A percentile compares a stretch with the other conserved stretches of the same genome.
Conservation (phyloP, 768 basidiomycete species). For the Agaricus blazei region DNA sequence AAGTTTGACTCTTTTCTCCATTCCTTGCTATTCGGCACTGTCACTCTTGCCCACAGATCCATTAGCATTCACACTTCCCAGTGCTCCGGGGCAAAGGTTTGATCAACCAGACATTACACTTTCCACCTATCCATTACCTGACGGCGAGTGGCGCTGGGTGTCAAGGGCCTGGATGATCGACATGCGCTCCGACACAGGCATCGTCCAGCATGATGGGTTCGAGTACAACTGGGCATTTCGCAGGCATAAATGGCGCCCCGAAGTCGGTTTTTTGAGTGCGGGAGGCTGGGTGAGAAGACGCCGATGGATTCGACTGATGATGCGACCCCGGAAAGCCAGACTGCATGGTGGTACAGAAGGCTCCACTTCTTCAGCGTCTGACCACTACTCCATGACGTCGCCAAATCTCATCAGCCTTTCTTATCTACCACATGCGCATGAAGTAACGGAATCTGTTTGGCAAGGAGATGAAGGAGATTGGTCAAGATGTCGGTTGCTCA, state of each 20-base stretch:
- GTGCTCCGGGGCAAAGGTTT: conserved; percentile 30
- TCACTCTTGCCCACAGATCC: conserved; percentile 73
- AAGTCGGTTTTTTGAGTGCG: conserved; percentile 51
- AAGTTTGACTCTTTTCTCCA: conserved; percentile 65
- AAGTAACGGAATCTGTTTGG: conserved; percentile 16
- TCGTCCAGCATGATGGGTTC: conserved; percentile 79
- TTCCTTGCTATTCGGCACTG: conserved; percentile 63
- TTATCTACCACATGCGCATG: conserved; percentile 8
- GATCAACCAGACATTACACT: conserved; percentile 55
- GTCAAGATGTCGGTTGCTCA: conserved; percentile 50
- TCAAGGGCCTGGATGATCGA: conserved; percentile 83
- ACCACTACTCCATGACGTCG: conserved; percentile 24
- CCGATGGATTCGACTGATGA: conserved; percentile 84
- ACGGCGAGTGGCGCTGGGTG: conserved; percentile 80
- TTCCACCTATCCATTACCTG: conserved; percentile 65
- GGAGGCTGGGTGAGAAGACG: conserved; percentile 76
- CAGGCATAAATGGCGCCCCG: conserved; percentile 57
- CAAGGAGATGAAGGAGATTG: conserved; percentile 41
- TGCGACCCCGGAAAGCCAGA: conserved; percentile 45
- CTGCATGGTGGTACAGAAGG: conserved; percentile 11
- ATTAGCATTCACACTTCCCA: conserved; percentile 63
- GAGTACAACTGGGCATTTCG: conserved; percentile 84
- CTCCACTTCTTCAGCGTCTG: conserved; percentile 11
- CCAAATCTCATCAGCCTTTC: conserved; percentile 21
- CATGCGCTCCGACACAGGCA: conserved; percentile 72